These are phyloP conservation scores for Arthrobotrys conoides DNA, from an alignment of 2,329 filamentous ascomycete genomes.

Conservation along the genomic window DNA sequence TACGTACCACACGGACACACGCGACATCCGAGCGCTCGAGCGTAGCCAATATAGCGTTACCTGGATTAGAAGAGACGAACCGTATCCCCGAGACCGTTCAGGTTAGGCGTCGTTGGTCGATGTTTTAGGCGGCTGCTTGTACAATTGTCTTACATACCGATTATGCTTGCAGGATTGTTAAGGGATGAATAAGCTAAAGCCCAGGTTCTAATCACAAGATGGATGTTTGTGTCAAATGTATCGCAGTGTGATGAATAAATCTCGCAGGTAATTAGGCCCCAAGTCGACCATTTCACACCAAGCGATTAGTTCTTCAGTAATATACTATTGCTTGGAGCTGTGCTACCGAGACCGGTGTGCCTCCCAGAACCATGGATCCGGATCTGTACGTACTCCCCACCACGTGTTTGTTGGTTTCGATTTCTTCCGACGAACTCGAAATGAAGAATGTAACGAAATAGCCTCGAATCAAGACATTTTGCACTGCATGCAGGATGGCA, in stretches of 20 bases:
- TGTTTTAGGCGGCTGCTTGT: not conserved
- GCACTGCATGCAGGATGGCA: not conserved
- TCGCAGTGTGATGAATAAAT: not conserved
- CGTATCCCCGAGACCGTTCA: constrained; percentile 20
- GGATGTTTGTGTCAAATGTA: not conserved
- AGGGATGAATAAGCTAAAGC: constrained; percentile 16
- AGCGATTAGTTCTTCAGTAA: constrained; percentile 6
- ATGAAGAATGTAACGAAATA: not conserved
- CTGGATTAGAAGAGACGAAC: constrained; percentile 12
- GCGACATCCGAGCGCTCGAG: constrained; percentile 22
- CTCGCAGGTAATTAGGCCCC: not conserved
- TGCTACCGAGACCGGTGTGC: constrained; percentile 1
- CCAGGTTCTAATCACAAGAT: constrained; percentile 10
- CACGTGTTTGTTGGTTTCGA: constrained; percentile 19
- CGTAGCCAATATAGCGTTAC: not conserved
- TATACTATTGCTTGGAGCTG: not conserved
- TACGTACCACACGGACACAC: constrained; percentile 15
- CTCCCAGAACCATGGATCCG: constrained; percentile 21
- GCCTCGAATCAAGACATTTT: too few relatives aligned
- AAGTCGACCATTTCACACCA: not conserved
- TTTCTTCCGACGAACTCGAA: not conserved
- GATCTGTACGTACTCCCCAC: constrained; percentile 11
- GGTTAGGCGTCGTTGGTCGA: constrained; percentile 4
- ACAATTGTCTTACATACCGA: not conserved
- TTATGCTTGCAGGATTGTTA: constrained; percentile 16